These are phyloP conservation scores for Saccharomycopsis javanensis DNA, from an alignment of 805 yeast species.

Conservation along the genomic window DNA sequence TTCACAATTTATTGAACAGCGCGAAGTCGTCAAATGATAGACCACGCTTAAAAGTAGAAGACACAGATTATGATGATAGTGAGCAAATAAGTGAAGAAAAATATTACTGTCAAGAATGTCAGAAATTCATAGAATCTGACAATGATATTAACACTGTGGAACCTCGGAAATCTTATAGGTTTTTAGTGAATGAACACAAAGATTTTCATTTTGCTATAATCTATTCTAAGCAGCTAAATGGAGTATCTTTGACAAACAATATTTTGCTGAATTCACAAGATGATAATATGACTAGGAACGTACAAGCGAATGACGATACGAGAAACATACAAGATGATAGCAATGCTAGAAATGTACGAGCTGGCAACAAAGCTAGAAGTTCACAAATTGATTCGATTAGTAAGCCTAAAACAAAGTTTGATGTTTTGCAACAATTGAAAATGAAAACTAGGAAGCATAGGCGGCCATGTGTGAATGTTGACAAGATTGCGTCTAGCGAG, in stretches of 20 bases:
- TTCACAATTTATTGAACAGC: background rate
- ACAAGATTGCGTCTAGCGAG: background rate
- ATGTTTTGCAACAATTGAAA: background rate
- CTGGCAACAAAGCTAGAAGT: no score
- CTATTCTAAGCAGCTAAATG: slow-evolving; percentile 15
- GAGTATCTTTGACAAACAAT: slow-evolving; percentile 9
- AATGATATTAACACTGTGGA: background rate
- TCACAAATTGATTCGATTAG: no score
- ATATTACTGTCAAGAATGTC: slow-evolving; percentile 11
- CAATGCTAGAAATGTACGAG: no score
- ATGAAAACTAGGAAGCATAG: background rate
- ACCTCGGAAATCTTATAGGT: background rate
- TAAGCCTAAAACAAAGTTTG: background rate
- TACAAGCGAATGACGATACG: no score
- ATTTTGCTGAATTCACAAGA: background rate
- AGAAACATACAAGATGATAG: no score
- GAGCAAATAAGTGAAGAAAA: background rate
- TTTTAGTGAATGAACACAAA: slow-evolving; percentile 12
- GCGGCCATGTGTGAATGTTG: background rate
- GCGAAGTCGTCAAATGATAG: background rate
- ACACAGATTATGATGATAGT: background rate
- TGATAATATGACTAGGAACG: no score
- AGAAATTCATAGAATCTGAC: background rate
- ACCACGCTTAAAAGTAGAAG: background rate
- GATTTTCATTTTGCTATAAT: slow-evolving; percentile 18